Percentiles rank a stretch among this genome's conserved stretches.
phyloP scores from a whole-genome alignment of 192 early-diverging fungal genomes.

The Backusella macrospora region DNA sequence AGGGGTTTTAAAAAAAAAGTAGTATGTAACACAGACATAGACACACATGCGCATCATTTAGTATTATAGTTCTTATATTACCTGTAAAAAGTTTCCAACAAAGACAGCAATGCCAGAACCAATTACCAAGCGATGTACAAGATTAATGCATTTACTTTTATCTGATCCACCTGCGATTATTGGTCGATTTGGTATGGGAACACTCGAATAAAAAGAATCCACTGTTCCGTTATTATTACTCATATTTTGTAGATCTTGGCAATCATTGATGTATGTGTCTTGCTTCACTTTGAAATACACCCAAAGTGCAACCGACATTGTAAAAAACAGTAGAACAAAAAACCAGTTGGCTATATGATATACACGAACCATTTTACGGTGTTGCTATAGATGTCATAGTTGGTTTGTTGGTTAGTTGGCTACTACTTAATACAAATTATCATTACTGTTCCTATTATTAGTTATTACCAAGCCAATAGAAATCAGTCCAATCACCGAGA shows the following conservation, averaged over 20 bases:
- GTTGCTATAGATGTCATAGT: neutral
- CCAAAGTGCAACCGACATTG: conserved; percentile 22
- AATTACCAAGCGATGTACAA: conserved; percentile 25
- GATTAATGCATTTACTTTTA: conserved; percentile 18
- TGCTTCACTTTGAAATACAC: conserved; percentile 30
- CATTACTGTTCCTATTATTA: neutral
- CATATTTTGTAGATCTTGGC: conserved; percentile 21
- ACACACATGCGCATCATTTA: too few relatives aligned
- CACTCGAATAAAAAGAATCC: neutral
- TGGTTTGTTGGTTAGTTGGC: too few relatives aligned
- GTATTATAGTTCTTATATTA: neutral
- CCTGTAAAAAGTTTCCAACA: conserved; percentile 33
- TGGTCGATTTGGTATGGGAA: conserved; percentile 5
- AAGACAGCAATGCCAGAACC: conserved; percentile 28
- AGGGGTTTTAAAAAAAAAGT: neutral
- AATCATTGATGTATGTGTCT: conserved; percentile 26
- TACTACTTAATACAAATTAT: neutral
- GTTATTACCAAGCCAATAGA: conserved; percentile 21
- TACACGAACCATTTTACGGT: conserved; percentile 20
- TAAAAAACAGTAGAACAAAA: conserved; percentile 25
- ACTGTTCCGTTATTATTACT: neutral
- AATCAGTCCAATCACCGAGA: conserved; percentile 14
- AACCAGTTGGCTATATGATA: conserved; percentile 31
- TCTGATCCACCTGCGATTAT: conserved; percentile 26
- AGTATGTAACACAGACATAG: neutral